Conservation (phyloP, 106 monocot genomes). For the Iris macrosiphon region DNA sequence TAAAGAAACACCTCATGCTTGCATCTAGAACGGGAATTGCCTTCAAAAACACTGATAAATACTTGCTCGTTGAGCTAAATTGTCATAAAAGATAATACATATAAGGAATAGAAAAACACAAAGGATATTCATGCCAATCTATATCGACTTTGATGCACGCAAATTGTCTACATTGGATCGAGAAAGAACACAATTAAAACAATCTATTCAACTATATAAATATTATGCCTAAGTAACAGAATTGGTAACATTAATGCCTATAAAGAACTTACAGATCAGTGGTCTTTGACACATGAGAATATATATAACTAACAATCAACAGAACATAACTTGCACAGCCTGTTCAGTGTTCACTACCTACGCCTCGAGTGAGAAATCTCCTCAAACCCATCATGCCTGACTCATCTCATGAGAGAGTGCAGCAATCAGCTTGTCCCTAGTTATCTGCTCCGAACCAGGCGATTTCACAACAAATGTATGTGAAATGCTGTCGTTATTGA, state of each 20-base stretch:
- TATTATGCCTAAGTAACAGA: neutral
- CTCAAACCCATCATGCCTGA: neutral
- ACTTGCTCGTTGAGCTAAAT: too few species aligned
- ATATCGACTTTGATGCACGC: too few species aligned
- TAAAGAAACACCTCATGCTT: too few species aligned
- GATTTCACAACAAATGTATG: constrained; percentile 78
- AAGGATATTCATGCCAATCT: too few species aligned
- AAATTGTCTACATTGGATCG: too few species aligned
- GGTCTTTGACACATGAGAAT: constrained; percentile 1
- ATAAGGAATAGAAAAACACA: too few species aligned
- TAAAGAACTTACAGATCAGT: constrained; percentile 8
- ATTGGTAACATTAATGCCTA: neutral
- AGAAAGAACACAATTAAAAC: too few species aligned
- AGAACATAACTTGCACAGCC: too few species aligned
- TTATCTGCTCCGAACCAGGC: constrained; percentile 38
- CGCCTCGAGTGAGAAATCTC: neutral
- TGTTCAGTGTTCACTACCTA: too few species aligned
- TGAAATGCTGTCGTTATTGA: constrained; percentile 27
- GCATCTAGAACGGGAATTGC: too few species aligned
- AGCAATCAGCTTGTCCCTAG: constrained; percentile 55
- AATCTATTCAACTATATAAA: neutral
- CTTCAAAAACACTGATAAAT: too few species aligned
- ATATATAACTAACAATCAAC: constrained; percentile 2
- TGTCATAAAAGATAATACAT: too few species aligned
- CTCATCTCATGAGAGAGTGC: constrained; percentile 46